These are phyloP conservation scores for Paecilomyces sp. DNA, from an alignment of 2,329 filamentous ascomycete genomes.

Conservation along the genomic window DNA sequence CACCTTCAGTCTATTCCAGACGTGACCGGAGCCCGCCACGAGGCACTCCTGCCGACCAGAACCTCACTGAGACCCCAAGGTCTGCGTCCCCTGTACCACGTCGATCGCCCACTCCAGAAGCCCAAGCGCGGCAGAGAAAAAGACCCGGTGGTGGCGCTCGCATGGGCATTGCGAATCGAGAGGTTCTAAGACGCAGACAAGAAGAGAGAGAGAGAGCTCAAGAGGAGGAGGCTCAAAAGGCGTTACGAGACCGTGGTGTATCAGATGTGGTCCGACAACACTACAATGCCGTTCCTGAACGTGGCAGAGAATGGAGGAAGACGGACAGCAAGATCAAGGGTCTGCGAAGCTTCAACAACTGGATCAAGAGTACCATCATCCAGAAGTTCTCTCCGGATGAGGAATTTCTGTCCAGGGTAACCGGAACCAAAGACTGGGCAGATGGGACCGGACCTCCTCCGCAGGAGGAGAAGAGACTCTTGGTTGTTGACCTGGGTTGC, in stretches of 20 bases:
- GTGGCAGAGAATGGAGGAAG: constrained; percentile 88
- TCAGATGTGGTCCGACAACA: constrained; percentile 86
- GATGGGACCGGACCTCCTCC: constrained; percentile 27
- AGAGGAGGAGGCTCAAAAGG: constrained; percentile 28
- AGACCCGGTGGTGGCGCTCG: constrained; percentile 40
- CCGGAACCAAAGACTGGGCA: constrained; percentile 39
- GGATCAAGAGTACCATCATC: constrained; percentile 96
- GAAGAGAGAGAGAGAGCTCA: constrained; percentile 38
- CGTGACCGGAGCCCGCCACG: constrained; percentile 24
- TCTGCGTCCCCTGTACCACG: constrained; percentile 35
- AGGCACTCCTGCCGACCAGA: constrained; percentile 3
- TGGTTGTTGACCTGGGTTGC: constrained; percentile 90
- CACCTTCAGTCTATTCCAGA: constrained; percentile 33
- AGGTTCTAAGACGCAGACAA: constrained; percentile 34
- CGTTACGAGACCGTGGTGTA: constrained; percentile 48
- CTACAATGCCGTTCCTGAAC: constrained; percentile 92
- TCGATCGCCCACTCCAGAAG: constrained; percentile 34
- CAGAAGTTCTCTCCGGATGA: constrained; percentile 89
- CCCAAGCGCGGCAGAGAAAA: constrained; percentile 35
- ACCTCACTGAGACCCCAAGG: constrained; percentile 2
- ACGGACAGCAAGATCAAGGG: constrained; percentile 95
- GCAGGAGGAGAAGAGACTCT: constrained; percentile 49
- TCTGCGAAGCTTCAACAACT: constrained; percentile 92
- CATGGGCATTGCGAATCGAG: constrained; percentile 29
- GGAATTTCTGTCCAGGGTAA: constrained; percentile 53